These are phyloP conservation scores for Boletus sp. DNA, from an alignment of 768 basidiomycete genomes.

Conservation along the genomic window DNA sequence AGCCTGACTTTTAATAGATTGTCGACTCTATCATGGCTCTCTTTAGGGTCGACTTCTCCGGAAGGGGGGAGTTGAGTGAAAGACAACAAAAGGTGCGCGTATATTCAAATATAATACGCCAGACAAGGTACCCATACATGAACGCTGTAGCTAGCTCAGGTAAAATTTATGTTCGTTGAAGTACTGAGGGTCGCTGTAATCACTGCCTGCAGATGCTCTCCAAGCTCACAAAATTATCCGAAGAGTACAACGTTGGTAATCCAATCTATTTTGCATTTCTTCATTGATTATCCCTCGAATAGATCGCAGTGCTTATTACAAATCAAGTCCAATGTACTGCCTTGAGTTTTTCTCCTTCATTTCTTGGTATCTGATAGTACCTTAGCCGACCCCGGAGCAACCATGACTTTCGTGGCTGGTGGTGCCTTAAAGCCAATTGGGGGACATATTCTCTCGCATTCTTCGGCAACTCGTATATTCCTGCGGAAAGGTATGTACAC, in stretches of 20 bases:
- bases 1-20: slow-evolving; percentile 50
- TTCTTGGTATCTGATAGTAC: slow-evolving; percentile 5
- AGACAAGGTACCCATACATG: slow-evolving; percentile 13
- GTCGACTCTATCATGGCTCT: slow-evolving; percentile 97
- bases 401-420: slow-evolving; percentile 93
- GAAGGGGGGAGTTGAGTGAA: slow-evolving; percentile 91
- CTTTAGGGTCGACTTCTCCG: slow-evolving; percentile 91
- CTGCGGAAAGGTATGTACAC: slow-evolving; percentile 71
- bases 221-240: slow-evolving; percentile 85
- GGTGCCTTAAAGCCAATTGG: slow-evolving; percentile 90
- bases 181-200: not conserved
- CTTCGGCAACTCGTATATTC: slow-evolving; percentile 85
- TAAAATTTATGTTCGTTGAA: slow-evolving; percentile 24
- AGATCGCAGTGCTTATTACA: slow-evolving; percentile 86
- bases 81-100: slow-evolving; percentile 78
- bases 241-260: slow-evolving; percentile 76
- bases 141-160: slow-evolving; percentile 74
- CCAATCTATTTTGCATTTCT: not conserved
- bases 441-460: slow-evolving; percentile 83
- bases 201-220: slow-evolving; percentile 69
- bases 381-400: slow-evolving; percentile 90
- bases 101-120: not conserved
- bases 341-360: not conserved
- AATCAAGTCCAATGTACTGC: slow-evolving; percentile 85
- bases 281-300: slow-evolving; percentile 8